Evolutionary conservation across 225 moss, liverwort and hornwort species (phyloP), one percentile per base, ranked within the genome.

Genomic region (Physcomitrium patens): DNA sequence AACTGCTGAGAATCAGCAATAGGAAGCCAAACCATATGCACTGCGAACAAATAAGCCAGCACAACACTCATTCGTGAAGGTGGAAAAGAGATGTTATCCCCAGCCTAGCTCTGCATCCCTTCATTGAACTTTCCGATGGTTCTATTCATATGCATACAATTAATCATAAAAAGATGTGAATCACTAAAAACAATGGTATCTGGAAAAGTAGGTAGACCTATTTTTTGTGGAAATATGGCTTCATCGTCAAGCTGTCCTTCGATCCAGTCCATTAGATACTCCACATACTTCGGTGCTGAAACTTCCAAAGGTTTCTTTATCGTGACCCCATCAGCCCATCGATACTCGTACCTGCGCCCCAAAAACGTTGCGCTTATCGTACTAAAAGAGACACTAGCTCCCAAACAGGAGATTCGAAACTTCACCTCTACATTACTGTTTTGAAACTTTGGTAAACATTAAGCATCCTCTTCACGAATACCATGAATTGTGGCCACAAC

Each of bases 191-290:
- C 22, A 0, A 50, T 15, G 24, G 16, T 23, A 18, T 28, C 6
- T 31, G 17, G 31, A 8, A 20, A 55, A n/a, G 11, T 57, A 60
- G 3, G 68, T 10, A 10, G 68, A 89, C 89, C 91, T 63, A 91
- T 86, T 79, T 91, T 91, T 41, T 91, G 91, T 19, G 89, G 91
- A 52, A 86, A 91, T 56, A 91, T 91, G 26, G 89, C 84, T 73
- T 89, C 89, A 15, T 84, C 80, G 70, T 91, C 91, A 53, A 91
- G 86, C 78, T 91, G 91, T 62, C 91, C 80, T 75, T 91, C 89
- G 60, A 91, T 91, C 91, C 89, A 91, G 67, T 91, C 91, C 91
- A 91, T 91, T 41, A 89, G 69, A 68, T 91, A 91, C 45, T 91
- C 91, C 48, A 91, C 91, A 74, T 91, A 89, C 44, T 86, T 91